phyloP scores from a whole-genome alignment of 1,284 basidiomycete species.

The Cutaneotrichosporon daszewskae region DNA sequence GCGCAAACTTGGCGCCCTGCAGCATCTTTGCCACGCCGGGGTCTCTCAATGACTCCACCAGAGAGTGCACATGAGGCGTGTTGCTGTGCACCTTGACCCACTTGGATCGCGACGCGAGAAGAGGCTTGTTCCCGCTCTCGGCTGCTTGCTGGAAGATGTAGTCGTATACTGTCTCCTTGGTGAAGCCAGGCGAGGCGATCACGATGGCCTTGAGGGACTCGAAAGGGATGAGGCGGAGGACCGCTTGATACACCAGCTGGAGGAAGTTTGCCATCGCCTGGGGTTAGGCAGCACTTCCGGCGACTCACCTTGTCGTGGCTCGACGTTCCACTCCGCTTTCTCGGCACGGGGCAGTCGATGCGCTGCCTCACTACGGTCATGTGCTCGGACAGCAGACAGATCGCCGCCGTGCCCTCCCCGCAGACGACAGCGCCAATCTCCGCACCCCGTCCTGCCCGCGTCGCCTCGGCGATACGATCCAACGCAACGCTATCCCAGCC shows the following conservation, averaged over 20 bases:
- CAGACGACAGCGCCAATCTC: slow-evolving; percentile 95
- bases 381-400: slow-evolving; percentile 91
- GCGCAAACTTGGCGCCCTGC: slow-evolving; percentile 96
- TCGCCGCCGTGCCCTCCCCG: slow-evolving; percentile 87
- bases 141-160: slow-evolving; percentile 77
- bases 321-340: slow-evolving; percentile 78
- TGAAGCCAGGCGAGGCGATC: slow-evolving; percentile 94
- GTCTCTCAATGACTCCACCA: slow-evolving; percentile 90
- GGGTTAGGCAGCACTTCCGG: background rate
- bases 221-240: slow-evolving; percentile 84
- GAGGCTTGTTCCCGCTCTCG: slow-evolving; percentile 72
- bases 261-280: slow-evolving; percentile 74
- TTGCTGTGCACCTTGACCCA: slow-evolving; percentile 86
- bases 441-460: slow-evolving; percentile 84
- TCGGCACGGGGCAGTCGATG: slow-evolving; percentile 81
- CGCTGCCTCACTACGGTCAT: slow-evolving; percentile 93
- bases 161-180: slow-evolving; percentile 77
- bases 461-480: slow-evolving; percentile 76
- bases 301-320: slow-evolving; percentile 68
- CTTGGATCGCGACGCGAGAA: slow-evolving; percentile 73
- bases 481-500: slow-evolving; percentile 87
- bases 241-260: slow-evolving; percentile 75
- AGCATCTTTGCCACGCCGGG: slow-evolving; percentile 68
- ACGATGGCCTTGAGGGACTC: slow-evolving; percentile 79
- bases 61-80: slow-evolving; percentile 90